A percentile compares a stretch with the other conserved stretches of the same genome.
phyloP scores from a whole-genome alignment of 2,329 filamentous ascomycete genomes.

The Exophiala spinifera region DNA sequence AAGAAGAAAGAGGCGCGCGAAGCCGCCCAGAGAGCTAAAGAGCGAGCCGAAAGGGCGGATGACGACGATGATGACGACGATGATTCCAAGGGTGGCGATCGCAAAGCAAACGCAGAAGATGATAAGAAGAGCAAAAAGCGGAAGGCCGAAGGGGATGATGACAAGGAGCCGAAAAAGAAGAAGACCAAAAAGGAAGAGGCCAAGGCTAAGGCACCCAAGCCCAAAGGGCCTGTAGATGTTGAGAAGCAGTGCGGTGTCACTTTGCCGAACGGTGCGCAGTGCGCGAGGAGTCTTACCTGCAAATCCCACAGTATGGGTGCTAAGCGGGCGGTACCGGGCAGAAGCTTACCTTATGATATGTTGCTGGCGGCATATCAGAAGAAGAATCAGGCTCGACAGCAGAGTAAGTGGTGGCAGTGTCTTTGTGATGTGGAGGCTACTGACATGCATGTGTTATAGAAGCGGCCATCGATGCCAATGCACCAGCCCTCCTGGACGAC shows the following conservation, averaged over 20 bases:
- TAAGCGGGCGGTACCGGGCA: slow-evolving; percentile 81
- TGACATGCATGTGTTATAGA: slow-evolving; percentile 54
- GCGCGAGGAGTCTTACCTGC: slow-evolving; percentile 84
- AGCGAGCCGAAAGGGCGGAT: slow-evolving; percentile 46
- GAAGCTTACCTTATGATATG: slow-evolving; percentile 90
- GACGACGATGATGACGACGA: slow-evolving; percentile 45
- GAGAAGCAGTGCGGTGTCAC: slow-evolving; percentile 90
- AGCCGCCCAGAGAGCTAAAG: slow-evolving; percentile 62
- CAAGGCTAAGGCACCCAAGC: slow-evolving; percentile 77
- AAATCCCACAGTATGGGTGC: slow-evolving; percentile 95
- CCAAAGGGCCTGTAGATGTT: slow-evolving; percentile 89
- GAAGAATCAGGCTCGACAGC: slow-evolving; percentile 97
- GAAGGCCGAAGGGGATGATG: slow-evolving; percentile 43
- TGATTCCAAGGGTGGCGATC: slow-evolving; percentile 48
- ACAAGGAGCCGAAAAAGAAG: slow-evolving; percentile 73
- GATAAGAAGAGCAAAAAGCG: slow-evolving; percentile 32
- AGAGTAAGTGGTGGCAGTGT: slow-evolving; percentile 66
- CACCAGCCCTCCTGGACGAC: slow-evolving; percentile 55
- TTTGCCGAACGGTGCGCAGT: slow-evolving; percentile 79
- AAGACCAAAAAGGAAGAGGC: slow-evolving; percentile 87
- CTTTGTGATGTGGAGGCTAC: not conserved
- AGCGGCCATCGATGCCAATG: slow-evolving; percentile 90
- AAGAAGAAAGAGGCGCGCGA: slow-evolving; percentile 73
- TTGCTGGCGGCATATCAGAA: slow-evolving; percentile 84
- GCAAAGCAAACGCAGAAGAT: slow-evolving; percentile 15